Conservation (phyloP, 2,329 filamentous ascomycete genomes). For the Pseudogymnoascus pannorum region DNA sequence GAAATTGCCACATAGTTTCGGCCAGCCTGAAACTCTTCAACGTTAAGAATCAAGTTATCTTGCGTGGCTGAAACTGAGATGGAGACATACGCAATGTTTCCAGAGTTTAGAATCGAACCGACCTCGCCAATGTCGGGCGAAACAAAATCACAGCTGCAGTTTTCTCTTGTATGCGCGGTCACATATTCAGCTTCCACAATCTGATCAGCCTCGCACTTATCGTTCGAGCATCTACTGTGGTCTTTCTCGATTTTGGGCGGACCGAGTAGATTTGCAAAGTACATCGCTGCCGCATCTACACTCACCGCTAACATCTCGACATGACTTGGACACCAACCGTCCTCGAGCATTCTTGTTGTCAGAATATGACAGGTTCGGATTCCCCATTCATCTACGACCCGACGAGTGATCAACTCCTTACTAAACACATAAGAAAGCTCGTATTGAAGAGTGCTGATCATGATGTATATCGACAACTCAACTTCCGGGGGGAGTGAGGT, state of each 20-base stretch:
- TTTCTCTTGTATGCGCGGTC: conserved; percentile 10
- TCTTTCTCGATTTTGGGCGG: conserved; percentile 11
- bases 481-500: no score
- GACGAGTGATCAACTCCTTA: no score
- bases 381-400: background rate
- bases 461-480: no score
- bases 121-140: no score
- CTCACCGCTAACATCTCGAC: conserved; percentile 7
- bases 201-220: conserved; percentile 4
- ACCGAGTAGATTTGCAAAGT: conserved; percentile 14
- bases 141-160: conserved; percentile 11
- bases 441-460: no score
- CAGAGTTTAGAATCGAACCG: no score
- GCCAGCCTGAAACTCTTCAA: no score
- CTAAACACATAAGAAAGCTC: no score
- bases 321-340: conserved; percentile 14
- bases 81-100: no score
- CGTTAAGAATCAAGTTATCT: no score
- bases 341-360: conserved; percentile 10
- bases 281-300: conserved; percentile 10
- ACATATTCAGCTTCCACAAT: background rate
- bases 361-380: conserved; percentile 9
- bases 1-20: conserved; percentile 13
- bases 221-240: conserved; percentile 12
- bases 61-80: no score